phyloP scores from a whole-genome alignment of 2,329 filamentous ascomycete species.

The Drechslerella coelobrocha region DNA sequence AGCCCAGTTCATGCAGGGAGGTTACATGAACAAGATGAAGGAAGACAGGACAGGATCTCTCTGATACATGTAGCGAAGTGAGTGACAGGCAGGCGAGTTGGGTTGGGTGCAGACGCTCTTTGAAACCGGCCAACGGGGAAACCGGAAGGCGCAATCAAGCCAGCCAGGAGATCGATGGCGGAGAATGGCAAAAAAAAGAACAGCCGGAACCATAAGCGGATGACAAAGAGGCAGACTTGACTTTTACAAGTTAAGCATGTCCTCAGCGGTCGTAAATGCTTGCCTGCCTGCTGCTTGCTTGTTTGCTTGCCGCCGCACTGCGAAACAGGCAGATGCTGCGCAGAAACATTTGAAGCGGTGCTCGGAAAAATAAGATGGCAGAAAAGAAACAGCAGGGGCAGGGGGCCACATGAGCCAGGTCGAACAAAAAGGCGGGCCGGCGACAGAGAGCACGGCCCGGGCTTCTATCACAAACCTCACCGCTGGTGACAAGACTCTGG shows the following conservation, averaged over 20 bases:
- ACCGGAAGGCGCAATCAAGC: conserved; percentile 12
- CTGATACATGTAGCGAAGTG: conserved; percentile 1
- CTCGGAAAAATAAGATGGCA: conserved; percentile 27
- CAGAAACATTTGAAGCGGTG: neutral
- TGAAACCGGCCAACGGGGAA: conserved; percentile 10
- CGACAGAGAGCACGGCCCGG: conserved; percentile 17
- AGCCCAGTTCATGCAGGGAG: conserved; percentile 1
- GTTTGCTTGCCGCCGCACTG: conserved; percentile 8
- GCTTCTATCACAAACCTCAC: neutral
- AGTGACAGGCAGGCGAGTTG: conserved; percentile 2
- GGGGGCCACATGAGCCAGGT: neutral
- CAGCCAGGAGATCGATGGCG: neutral
- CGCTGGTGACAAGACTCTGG: neutral
- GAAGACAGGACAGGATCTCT: neutral
- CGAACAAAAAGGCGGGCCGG: conserved; percentile 18
- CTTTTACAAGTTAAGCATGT: neutral
- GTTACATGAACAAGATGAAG: neutral
- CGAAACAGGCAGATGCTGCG: conserved; percentile 7
- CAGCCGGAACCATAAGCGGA: neutral
- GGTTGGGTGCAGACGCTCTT: neutral
- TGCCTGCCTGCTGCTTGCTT: conserved; percentile 4
- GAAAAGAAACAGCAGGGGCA: conserved; percentile 6
- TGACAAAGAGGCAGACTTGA: neutral
- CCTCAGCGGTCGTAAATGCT: neutral
- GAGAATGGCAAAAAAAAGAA: neutral